These are phyloP conservation scores for Cyathus striatus DNA, from an alignment of 768 basidiomycete species.

Conservation along the genomic window DNA sequence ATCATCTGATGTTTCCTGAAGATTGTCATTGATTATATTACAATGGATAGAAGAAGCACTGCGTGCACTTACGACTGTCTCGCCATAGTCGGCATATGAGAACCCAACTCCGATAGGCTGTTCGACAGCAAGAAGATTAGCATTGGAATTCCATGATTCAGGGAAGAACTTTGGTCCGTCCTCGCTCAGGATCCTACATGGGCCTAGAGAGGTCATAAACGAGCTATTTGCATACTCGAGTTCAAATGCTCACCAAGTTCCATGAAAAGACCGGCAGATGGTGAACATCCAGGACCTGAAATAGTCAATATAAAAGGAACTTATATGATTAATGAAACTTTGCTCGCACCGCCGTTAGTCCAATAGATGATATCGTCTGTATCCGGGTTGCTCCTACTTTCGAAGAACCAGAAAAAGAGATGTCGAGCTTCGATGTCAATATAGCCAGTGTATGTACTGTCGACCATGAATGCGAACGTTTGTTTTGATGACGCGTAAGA, in stretches of 20 bases:
- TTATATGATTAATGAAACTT: background rate
- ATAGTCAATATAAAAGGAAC: background rate
- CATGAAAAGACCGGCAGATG: conserved; percentile 64
- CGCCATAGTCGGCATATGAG: conserved; percentile 62
- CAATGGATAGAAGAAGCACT: background rate
- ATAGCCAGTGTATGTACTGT: conserved; percentile 39
- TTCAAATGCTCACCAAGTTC: conserved; percentile 43
- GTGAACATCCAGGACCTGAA: conserved; percentile 36
- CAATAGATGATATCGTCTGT: conserved; percentile 1
- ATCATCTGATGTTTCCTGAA: conserved; percentile 58
- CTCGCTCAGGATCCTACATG: conserved; percentile 55
- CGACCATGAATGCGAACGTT: background rate
- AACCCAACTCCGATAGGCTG: conserved; percentile 61
- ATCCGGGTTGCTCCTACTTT: background rate
- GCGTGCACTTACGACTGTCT: conserved; percentile 40
- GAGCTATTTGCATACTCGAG: background rate
- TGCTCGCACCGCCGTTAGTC: background rate
- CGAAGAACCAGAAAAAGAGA: conserved; percentile 44
- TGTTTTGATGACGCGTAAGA: background rate
- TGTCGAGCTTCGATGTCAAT: conserved; percentile 43
- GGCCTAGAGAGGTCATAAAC: conserved; percentile 35
- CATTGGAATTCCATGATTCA: conserved; percentile 65
- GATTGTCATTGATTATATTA: background rate
- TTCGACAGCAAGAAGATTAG: conserved; percentile 60
- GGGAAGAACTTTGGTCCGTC: conserved; percentile 50